phyloP scores from a whole-genome alignment of 139 green algal species.

The Chara braunii region DNA sequence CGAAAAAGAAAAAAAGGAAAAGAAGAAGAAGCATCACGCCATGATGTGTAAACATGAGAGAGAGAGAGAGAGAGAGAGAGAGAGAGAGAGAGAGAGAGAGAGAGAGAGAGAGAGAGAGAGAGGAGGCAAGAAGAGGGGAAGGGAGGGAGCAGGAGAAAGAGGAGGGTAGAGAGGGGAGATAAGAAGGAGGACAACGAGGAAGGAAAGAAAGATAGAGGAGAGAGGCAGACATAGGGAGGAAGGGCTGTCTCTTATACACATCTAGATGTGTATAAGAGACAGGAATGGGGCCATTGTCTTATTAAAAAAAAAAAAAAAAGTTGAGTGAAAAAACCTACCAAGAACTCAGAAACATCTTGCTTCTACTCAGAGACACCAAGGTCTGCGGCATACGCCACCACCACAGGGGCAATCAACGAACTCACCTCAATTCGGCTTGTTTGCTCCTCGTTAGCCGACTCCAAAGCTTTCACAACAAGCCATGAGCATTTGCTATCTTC shows the following conservation, averaged over 20 bases:
- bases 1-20: too few species aligned
- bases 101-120: too few species aligned
- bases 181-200: too few species aligned
- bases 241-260: conserved; percentile 63
- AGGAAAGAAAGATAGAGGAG: too few species aligned
- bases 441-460: conserved; percentile 67
- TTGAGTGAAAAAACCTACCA: background rate
- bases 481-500: conserved; percentile 98
- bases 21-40: too few species aligned
- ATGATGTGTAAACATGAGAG: too few species aligned
- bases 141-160: too few species aligned
- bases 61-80: too few species aligned
- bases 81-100: too few species aligned
- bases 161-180: too few species aligned
- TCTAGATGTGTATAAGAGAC: conserved; percentile 68
- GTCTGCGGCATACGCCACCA: background rate
- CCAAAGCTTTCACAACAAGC: conserved; percentile 87
- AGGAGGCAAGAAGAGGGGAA: too few species aligned
- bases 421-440: conserved; percentile 57
- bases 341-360: background rate
- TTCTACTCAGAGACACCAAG: background rate
- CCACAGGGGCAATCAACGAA: conserved; percentile 45
- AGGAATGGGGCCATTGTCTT: background rate
- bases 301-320: background rate
- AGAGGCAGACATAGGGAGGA: conserved; percentile 2